Base-by-base conservation (phyloP, 495 filamentous ascomycete species). In the Penicillium steckii region DNA sequence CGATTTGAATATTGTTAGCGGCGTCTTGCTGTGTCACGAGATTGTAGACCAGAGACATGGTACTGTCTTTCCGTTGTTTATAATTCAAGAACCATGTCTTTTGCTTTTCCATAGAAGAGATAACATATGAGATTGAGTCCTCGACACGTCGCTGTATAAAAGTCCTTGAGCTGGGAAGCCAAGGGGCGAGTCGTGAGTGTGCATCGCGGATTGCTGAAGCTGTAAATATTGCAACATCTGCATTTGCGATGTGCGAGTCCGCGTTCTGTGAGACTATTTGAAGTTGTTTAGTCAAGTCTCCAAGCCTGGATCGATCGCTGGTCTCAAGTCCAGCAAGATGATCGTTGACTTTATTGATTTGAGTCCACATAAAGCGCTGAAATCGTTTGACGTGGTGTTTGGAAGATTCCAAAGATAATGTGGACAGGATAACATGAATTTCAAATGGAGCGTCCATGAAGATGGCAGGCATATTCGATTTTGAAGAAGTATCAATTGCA, bases 1-100 rank as follows among this genome's bases (percentile, higher is more conserved):
- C 71, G 19, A 80, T 66, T 48, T 69, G 46, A 8, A 60, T 63
- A 22, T 53, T 55, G 17, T 55, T 55, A 22, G 46, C 53, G 2
- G 53, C 53, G 26, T 55, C 53, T 24, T 55, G 46, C 24, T 55
- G 53, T 12, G 53, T 55, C 30, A 55, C 53, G 21, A 55, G 47
- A 24, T 50, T 55, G 22, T 50, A 55, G 29, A 55, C 53, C 24
- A 55, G 35, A 10, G 46, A 50, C 46, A 50, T 50, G 4, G 46
- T 55, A 17, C 46, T 50, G 42, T 55, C 47, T 19, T 55, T 55
- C 15, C 53, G 53, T 32, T 55, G 46, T 24, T 55, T 55, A 41
- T 55, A 55, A 33, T 55, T 55, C 4, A 50, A 17, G 29, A 55
- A 55, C 53, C 53, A 55, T 2, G 38, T 46, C 17, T 55, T 50